Conservation (phyloP, 495 filamentous ascomycete species). For the Aspergillus affinis region DNA sequence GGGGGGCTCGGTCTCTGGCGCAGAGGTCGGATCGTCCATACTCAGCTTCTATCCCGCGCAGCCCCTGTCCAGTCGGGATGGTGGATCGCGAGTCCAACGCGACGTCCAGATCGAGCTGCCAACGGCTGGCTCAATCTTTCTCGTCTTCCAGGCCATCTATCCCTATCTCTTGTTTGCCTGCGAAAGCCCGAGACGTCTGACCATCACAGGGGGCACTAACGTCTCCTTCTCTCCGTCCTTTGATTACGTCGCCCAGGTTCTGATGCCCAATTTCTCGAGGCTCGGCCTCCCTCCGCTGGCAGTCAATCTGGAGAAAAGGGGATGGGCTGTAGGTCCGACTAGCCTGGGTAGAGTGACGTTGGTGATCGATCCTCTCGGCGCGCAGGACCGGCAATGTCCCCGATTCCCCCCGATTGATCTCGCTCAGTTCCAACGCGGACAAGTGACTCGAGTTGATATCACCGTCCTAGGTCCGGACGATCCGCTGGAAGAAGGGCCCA, state of each 20-base stretch:
- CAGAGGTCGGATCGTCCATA: conserved; percentile 52
- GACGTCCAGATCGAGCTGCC: conserved; percentile 35
- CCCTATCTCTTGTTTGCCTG: conserved; percentile 70
- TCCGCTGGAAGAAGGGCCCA: not conserved
- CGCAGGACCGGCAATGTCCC: conserved; percentile 8
- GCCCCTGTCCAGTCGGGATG: not conserved
- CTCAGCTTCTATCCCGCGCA: conserved; percentile 49
- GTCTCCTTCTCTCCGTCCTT: conserved; percentile 67
- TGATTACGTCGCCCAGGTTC: conserved; percentile 76
- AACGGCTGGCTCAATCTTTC: conserved; percentile 50
- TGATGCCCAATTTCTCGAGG: conserved; percentile 65
- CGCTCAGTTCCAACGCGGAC: conserved; percentile 36
- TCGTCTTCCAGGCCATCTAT: conserved; percentile 82
- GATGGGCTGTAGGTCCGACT: conserved; percentile 64
- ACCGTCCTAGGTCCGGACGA: conserved; percentile 55
- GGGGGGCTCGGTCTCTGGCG: conserved; percentile 56
- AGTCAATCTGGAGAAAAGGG: conserved; percentile 55
- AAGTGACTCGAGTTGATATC: conserved; percentile 58
- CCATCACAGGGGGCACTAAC: conserved; percentile 78
- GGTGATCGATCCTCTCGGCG: conserved; percentile 51
- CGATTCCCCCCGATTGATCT: conserved; percentile 49
- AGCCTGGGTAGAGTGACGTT: conserved; percentile 60
- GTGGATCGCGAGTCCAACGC: conserved; percentile 3
- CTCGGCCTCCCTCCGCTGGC: conserved; percentile 60
- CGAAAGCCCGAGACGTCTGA: conserved; percentile 32